Conservation (phyloP, 768 basidiomycete species). For the Tricholoma matsutake region DNA sequence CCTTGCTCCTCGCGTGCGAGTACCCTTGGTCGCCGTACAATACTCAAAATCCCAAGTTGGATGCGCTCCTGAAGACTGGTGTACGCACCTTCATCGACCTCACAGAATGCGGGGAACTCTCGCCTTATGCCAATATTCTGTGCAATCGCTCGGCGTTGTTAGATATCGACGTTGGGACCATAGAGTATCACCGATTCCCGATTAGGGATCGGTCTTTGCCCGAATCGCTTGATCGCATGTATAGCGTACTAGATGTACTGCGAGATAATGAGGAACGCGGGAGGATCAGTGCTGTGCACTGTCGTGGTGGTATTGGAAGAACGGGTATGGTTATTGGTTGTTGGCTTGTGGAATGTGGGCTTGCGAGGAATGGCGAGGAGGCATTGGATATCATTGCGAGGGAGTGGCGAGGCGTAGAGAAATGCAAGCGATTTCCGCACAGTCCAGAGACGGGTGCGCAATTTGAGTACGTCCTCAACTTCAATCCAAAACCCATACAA, state of each 20-base stretch:
- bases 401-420: conserved; percentile 76
- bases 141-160: conserved; percentile 49
- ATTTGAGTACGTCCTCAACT: conserved; percentile 70
- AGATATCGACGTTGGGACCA: conserved; percentile 47
- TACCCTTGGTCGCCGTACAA: conserved; percentile 72
- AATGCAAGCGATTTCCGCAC: conserved; percentile 70
- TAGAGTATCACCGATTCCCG: conserved; percentile 79
- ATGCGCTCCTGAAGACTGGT: conserved; percentile 66
- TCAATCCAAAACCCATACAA: conserved; percentile 28
- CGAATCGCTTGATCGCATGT: conserved; percentile 54
- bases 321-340: conserved; percentile 65
- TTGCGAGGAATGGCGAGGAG: conserved; percentile 59
- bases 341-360: conserved; percentile 70
- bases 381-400: conserved; percentile 62
- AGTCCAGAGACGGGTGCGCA: conserved; percentile 81
- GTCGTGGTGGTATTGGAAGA: conserved; percentile 75
- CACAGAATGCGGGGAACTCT: conserved; percentile 76
- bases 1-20: conserved; percentile 72
- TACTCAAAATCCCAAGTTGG: conserved; percentile 62
- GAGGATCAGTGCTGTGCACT: conserved; percentile 71
- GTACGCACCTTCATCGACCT: conserved; percentile 83
- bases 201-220: conserved; percentile 73
- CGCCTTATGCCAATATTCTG: conserved; percentile 59
- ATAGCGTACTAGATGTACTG: conserved; percentile 54
- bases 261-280: conserved; percentile 57